Base-by-base conservation (phyloP, 441 rosid species). In the Theobroma grandiflorum region DNA sequence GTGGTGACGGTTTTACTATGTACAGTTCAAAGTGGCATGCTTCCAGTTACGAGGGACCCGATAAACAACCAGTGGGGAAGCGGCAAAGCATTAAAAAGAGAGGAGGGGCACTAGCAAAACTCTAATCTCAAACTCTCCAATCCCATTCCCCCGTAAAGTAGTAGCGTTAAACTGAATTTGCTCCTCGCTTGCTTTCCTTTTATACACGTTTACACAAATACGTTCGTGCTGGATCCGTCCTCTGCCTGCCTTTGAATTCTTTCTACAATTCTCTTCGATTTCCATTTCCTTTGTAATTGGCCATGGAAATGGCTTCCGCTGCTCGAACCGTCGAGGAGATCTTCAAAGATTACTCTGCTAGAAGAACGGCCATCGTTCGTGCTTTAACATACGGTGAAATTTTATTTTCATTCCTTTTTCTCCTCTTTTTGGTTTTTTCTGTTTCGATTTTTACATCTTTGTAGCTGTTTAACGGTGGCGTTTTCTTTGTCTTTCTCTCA, bases 311-410 rank as follows among this genome's bases (percentile, higher is more conserved):
- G 82, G 86, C 90, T 66, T 84, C 90, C 64, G 81, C 82, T 75
- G 88, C 88, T 76, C 90, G 88, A 69, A 84, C 86, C 82, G 90
- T 89, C 0, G 90, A 89, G 75, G 89, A 87, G 82, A 89, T 89
- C 89, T 86, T 84, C 75, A 86, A 82, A 81, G 92, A 89, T 86
- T 89, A 78, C 83, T 77, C 64, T 42, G 78, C 87, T 77, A 78
- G 90, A 71, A 85, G 92, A 71, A 53, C 86, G 12, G 89, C 86
- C 78, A 84, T 89, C 73, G 84, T 89, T 62, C 89, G 88, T 80
- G 92, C 92, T 81, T 84, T 89, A 74, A 89, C 92, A 81, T 72
- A 61, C 62, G 90, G 92, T 87, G 31, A 70, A 42, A 67, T 63
- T 26, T 63, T 18, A 26, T 65, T 47, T 78, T 38, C 57, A 18